Evolutionary conservation across 108 stramenopile species (phyloP), one percentile per base, ranked within the genome.

Genomic region (Conticribra guillardii): DNA sequence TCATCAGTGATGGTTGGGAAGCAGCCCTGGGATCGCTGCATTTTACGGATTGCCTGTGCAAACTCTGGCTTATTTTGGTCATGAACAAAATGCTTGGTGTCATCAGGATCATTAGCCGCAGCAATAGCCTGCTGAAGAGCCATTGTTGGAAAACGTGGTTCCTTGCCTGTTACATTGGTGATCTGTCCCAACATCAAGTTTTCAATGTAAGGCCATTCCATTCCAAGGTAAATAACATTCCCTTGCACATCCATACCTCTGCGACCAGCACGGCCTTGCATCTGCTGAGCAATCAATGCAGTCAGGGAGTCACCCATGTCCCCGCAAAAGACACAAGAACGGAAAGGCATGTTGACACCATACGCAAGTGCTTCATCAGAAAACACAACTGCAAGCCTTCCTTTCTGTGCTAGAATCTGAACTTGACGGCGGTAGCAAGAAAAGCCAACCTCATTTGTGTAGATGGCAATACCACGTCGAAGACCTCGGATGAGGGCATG

Each of bases 311-410:
- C 91, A 46, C 93, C 94, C 93, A 95, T 95, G 70, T 97, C 98
- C 59, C 96, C 96, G 81, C 97, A 99, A 82, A 99, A 99, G 60
- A 98, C 83, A 73, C 96, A 96, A 5, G 96, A 92, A 66, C 99
- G 94, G 96, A 99, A 99, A 15, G 99, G 99, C 99, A 99, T 99
- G 84, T 99, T 99, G 15, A 99, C 97, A 32, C 99, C 99, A 76
- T 98, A 99, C 0, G 99, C 99, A 49, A 99, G 86, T n/a, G 96
- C 96, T 54, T 94, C 88, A 72, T 99, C 99, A 37, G 94, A 95
- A 59, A 99, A 98, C 11, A 99, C 99, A 63, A 99, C 95, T n/a
- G 95, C 97, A 18, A 99, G 85, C 69, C 96, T 95, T 66, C 97
- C 99, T 78, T 98, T 93, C 72, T 97, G 97, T 24, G 99, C 99